Evolutionary conservation across 805 yeast genomes (phyloP), one percentile per base, ranked within the genome.

Genomic region (Yamadazyma paraphyllophila): DNA sequence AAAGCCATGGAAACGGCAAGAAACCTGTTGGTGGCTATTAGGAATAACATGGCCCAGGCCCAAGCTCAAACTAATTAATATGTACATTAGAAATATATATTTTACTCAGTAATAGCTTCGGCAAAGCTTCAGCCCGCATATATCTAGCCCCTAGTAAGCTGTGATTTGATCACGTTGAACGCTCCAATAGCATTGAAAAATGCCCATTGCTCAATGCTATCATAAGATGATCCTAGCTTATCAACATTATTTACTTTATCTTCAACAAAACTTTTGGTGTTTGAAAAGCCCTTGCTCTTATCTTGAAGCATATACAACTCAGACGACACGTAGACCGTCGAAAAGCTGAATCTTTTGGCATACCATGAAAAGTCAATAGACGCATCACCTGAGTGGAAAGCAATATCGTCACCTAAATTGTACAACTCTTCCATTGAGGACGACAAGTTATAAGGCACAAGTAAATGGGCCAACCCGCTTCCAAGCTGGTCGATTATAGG

Each of bases 301-400:
- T 92, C 97, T 54, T 78, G 83, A 36, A 88, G 69, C 94, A 85
- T 85, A 67, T 79, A 88, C 50, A 88, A 67, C 62, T 92, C 97
- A 33, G 85, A 69, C 32, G 84, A 78, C 2, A 86, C 85, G 62
- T 87, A 88, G 2, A 85, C 76, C 1, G 85, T 73, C 17, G 87
- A 77, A 12, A 92, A 60, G 7, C 86, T 77, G 12, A 85, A 68
- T 52, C 99, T 73, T 59, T 90, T 87, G n/a, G 95, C 72, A 63
- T 92, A 92, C 99, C 99, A 92, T 3, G 88, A 85, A 61, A 86
- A 83, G 62, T 89, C 96, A 52, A 82, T 82, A 15, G 94, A 78
- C 43, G 64, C 58, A 60, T 91, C 97, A 9, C 91, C 94, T 0
- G 96, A 82, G 54, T 80, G 81, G 63, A 67, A 89, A 37, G 88